Evolutionary conservation across 140 eudicot genomes (phyloP).

Genomic region (Bidens hawaiensis): DNA sequence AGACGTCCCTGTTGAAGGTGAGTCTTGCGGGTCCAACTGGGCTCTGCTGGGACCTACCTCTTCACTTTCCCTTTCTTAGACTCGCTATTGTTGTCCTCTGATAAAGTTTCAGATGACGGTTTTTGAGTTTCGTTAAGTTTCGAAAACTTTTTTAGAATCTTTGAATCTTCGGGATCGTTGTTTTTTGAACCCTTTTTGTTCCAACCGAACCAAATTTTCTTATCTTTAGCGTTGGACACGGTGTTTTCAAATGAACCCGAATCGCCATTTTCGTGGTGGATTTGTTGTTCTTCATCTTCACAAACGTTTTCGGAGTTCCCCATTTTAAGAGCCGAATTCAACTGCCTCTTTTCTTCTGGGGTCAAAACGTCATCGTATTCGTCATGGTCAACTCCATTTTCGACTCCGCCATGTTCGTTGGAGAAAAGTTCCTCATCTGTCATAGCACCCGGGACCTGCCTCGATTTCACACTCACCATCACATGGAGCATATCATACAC

Average conservation of each 20-base stretch:
- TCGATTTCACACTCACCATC: constrained; percentile 91
- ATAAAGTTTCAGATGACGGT: constrained; percentile 39
- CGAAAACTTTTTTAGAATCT: constrained; percentile 63
- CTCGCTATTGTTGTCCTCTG: constrained; percentile 52
- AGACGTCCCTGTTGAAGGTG: too few relatives aligned
- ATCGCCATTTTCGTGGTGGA: constrained; percentile 42
- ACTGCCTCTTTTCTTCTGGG: constrained; percentile 75
- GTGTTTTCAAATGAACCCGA: constrained; percentile 46
- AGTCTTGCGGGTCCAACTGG: too few relatives aligned
- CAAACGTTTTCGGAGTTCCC: constrained; percentile 57
- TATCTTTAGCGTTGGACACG: constrained; percentile 68
- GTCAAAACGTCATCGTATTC: constrained; percentile 84
- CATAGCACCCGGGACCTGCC: constrained; percentile 98
- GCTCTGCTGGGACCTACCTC: too few relatives aligned
- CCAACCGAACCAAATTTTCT: constrained; percentile 92
- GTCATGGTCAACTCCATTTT: constrained; percentile 65
- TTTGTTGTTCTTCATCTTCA: constrained; percentile 64
- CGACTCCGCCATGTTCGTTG: constrained; percentile 54
- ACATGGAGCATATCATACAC: constrained; percentile 95
- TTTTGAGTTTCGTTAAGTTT: constrained; percentile 62
- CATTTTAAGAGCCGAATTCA: constrained; percentile 83
- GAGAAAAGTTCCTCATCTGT: constrained; percentile 94
- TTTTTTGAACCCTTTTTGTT: constrained; percentile 70
- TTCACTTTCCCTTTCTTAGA: constrained; percentile 50
- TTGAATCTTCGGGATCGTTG: constrained; percentile 68